Conservation (phyloP, 2,329 filamentous ascomycete genomes). For the Arthrobotrys pseudoclavata region DNA sequence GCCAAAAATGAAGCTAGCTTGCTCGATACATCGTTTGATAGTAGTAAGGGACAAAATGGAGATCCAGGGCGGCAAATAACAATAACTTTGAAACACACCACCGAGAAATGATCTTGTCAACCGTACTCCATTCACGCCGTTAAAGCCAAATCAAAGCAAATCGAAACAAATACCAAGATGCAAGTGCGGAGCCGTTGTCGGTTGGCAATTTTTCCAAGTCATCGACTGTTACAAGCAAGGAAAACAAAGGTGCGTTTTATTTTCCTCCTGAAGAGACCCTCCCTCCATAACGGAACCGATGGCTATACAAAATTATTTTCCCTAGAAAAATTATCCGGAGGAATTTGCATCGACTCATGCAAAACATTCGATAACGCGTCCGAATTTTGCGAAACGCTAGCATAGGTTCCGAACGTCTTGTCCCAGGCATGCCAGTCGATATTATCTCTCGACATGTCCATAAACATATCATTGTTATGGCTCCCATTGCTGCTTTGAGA, state of each 20-base stretch:
- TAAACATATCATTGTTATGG: constrained; percentile 60
- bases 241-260: constrained; percentile 1
- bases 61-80: not conserved
- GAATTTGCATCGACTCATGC: constrained; percentile 36
- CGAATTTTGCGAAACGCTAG: constrained; percentile 58
- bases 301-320: constrained; percentile 41
- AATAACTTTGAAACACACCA: constrained; percentile 2
- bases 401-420: constrained; percentile 62
- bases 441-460: constrained; percentile 60
- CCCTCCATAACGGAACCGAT: not conserved
- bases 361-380: constrained; percentile 28
- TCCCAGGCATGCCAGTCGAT: constrained; percentile 64
- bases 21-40: constrained; percentile 2
- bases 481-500: constrained; percentile 36
- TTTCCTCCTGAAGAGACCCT: not conserved
- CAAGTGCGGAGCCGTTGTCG: not conserved
- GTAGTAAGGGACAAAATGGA: constrained; percentile 16
- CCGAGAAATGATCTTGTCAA: not conserved
- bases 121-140: constrained; percentile 16
- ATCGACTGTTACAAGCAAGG: not conserved
- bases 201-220: not conserved
- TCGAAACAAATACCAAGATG: not conserved
- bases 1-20: constrained; percentile 15
- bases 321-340: constrained; percentile 50
- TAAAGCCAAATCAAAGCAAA: constrained; percentile 2